phyloP scores from a whole-genome alignment of 1,284 basidiomycete genomes.

The Sphagnurus paluster region DNA sequence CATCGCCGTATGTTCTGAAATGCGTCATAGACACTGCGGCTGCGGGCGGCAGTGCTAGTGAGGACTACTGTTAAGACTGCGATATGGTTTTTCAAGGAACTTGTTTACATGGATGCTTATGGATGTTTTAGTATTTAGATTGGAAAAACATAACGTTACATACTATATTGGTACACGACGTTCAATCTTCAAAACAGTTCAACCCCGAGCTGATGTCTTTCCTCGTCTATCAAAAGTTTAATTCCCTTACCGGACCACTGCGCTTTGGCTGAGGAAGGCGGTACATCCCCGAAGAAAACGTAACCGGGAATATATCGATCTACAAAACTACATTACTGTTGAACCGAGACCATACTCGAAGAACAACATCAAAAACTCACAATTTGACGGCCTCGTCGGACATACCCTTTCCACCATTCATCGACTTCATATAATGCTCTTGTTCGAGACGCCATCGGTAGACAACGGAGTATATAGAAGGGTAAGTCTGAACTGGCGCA shows the following conservation, averaged over 20 bases:
- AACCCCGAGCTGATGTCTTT: conserved; percentile 36
- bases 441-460: conserved; percentile 86
- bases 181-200: conserved; percentile 22
- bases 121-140: too few species aligned
- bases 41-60: conserved; percentile 1
- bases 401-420: conserved; percentile 86
- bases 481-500: conserved; percentile 31
- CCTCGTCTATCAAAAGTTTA: conserved; percentile 42
- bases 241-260: conserved; percentile 43
- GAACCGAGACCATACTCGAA: neutral
- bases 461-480: conserved; percentile 53
- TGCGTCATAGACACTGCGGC: neutral
- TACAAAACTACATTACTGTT: conserved; percentile 52
- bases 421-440: conserved; percentile 83
- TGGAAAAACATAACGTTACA: neutral
- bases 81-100: too few species aligned
- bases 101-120: too few species aligned
- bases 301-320: conserved; percentile 87
- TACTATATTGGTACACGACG: neutral
- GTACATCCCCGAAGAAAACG: conserved; percentile 67
- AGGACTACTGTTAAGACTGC: too few species aligned
- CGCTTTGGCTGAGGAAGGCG: conserved; percentile 27
- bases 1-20: neutral
- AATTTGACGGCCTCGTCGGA: conserved; percentile 72
- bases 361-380: conserved; percentile 39